phyloP scores from a whole-genome alignment of 305 asterid genomes.

The Fraxinus nigra region DNA sequence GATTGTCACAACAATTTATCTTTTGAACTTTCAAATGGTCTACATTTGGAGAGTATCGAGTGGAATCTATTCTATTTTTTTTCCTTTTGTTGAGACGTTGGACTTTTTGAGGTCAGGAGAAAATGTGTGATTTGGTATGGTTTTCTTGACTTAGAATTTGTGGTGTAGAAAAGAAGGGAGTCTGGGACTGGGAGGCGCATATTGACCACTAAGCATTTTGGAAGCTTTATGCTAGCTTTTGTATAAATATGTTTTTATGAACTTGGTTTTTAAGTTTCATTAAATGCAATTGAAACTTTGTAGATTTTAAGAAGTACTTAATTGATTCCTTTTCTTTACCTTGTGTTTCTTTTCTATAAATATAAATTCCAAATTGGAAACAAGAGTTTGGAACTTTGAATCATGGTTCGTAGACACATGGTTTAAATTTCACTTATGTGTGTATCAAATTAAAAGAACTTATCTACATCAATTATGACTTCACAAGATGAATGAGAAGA shows the following conservation, averaged over 20 bases:
- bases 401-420: not conserved
- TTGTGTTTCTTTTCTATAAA: not conserved
- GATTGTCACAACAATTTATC: not conserved
- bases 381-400: not conserved
- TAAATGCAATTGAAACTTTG: not conserved
- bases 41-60: not conserved
- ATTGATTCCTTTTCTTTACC: not conserved
- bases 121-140: not conserved
- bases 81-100: not conserved
- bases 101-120: not conserved
- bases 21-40: not conserved
- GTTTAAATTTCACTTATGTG: not conserved
- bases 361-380: not conserved
- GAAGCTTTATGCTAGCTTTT: not conserved
- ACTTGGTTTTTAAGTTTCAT: not conserved
- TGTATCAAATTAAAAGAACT: not conserved
- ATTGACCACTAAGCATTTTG: not conserved
- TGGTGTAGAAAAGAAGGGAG: not conserved
- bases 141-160: not conserved
- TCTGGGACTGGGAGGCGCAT: not conserved
- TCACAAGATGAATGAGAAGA: not conserved
- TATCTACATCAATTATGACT: not conserved
- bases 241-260: not conserved
- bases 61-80: not conserved
- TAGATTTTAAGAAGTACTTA: too few relatives aligned